Evolutionary conservation across 192 early-diverging fungal species (phyloP), one percentile per base, ranked within the genome.

Genomic region (Coemansia sp.): DNA sequence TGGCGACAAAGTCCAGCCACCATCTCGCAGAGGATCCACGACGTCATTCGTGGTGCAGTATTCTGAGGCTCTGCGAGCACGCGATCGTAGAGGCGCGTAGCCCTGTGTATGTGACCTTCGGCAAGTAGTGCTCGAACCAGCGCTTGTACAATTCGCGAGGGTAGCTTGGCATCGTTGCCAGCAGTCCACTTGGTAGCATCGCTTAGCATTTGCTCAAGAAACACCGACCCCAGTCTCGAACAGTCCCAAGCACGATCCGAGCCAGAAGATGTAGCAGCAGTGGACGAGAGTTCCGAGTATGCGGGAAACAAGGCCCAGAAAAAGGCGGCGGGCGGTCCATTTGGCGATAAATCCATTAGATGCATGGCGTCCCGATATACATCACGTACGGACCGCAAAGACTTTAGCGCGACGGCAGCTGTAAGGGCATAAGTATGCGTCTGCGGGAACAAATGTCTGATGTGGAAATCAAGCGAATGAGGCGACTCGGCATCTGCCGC

Each of bases 11-110:
- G 60, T 1, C 79, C 79, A 4, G 35, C 29, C 14, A 76, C 67
- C 14, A 63, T 47, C 35, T 82, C 79, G 61, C 73, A 76, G 22
- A 82, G 63, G 8, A 82, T 58, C 79, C 62, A 62, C 20, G 63
- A 47, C 1, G 67, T 70, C 32, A 51, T 45, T 43, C 14, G 20
- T 17, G 20, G 15, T 17, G 27, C 25, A 17, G 27, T 14, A 24
- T 19, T 54, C 15, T 5, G 53, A 64, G 45, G 45, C n/a, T 32
- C 42, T 15, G 37, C 14, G 10, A 42, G 6, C 19, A 32, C 36
- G 17, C 19, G 59, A 20, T 35, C 39, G 24, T 81, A 81, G 22
- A 68, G 37, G 1, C 40, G 25, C 36, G 65, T 15, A n/a, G 78
- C 78, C 9, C 29, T 35, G 7, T 59, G 22, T 4, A 59, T 8